These are phyloP conservation scores for Pseudofabraea citricarpa DNA, from an alignment of 2,329 filamentous ascomycete genomes.

Conservation along the genomic window DNA sequence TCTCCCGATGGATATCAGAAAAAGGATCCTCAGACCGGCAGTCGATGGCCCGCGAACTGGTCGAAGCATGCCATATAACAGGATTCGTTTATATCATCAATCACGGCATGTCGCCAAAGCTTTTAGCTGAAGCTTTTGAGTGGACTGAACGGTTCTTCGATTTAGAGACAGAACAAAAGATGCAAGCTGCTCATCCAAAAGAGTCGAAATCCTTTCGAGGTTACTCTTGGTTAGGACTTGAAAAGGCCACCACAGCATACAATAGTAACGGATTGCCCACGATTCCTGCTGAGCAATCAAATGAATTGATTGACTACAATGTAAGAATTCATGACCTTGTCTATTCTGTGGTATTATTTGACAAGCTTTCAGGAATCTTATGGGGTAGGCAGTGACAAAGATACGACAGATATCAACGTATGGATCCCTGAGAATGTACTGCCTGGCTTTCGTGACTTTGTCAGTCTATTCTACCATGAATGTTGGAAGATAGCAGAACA, in stretches of 20 bases:
- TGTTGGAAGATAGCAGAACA: constrained; percentile 4
- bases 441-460: constrained; percentile 40
- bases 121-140: constrained; percentile 6
- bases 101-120: constrained; percentile 4
- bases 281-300: too few species aligned
- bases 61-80: constrained; percentile 8
- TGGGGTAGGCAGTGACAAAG: constrained; percentile 42
- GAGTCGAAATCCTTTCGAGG: constrained; percentile 6
- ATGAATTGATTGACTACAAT: constrained; percentile 6
- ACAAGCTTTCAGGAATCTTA: constrained; percentile 38
- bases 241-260: constrained; percentile 7
- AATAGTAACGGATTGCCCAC: neutral
- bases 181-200: constrained; percentile 1
- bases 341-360: neutral
- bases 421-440: constrained; percentile 39
- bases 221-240: constrained; percentile 7
- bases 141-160: constrained; percentile 7
- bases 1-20: constrained; percentile 1
- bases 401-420: constrained; percentile 36
- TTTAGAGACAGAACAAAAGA: constrained; percentile 6
- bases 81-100: constrained; percentile 13
- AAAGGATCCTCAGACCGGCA: neutral
- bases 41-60: constrained; percentile 4
- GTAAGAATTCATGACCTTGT: too few species aligned
- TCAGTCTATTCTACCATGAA: constrained; percentile 36